phyloP scores from a whole-genome alignment of 768 basidiomycete genomes.

The Rossbeevera mucosa region DNA sequence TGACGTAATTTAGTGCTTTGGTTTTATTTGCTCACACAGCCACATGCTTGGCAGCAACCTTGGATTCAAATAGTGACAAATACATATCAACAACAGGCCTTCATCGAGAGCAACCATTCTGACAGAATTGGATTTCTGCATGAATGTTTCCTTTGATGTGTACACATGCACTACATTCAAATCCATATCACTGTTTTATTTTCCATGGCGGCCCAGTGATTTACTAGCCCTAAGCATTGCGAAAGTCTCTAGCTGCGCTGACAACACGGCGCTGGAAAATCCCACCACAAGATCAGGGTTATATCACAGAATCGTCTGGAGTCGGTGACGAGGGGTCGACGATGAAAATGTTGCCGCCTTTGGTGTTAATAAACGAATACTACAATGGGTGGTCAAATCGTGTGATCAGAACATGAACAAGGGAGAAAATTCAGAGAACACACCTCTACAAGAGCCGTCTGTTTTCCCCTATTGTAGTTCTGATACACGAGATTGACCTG shows the following conservation, averaged over 20 bases:
- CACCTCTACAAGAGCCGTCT: slow-evolving; percentile 49
- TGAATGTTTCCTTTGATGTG: no score
- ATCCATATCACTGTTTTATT: slow-evolving; percentile 16
- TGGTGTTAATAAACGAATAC: slow-evolving; percentile 55
- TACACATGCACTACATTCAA: slow-evolving; percentile 16
- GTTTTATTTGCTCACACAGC: background rate
- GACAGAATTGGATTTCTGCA: no score
- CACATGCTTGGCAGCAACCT: slow-evolving; percentile 8
- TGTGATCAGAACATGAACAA: background rate
- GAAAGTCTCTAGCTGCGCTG: slow-evolving; percentile 1
- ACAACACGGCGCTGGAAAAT: slow-evolving; percentile 1
- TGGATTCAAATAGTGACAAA: slow-evolving; percentile 15
- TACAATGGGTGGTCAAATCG: slow-evolving; percentile 16
- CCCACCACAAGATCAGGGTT: background rate
- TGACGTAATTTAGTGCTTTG: background rate
- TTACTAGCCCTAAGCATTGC: background rate
- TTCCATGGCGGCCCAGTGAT: background rate
- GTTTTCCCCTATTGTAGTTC: slow-evolving; percentile 47
- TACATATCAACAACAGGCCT: background rate
- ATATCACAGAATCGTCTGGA: slow-evolving; percentile 14
- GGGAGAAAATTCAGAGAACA: background rate
- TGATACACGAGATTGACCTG: slow-evolving; percentile 56
- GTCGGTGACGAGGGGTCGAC: slow-evolving; percentile 12
- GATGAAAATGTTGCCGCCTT: slow-evolving; percentile 47
- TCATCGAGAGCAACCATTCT: no score